Conservation (phyloP, 179 eudicot species). For the Silene coronaria region DNA sequence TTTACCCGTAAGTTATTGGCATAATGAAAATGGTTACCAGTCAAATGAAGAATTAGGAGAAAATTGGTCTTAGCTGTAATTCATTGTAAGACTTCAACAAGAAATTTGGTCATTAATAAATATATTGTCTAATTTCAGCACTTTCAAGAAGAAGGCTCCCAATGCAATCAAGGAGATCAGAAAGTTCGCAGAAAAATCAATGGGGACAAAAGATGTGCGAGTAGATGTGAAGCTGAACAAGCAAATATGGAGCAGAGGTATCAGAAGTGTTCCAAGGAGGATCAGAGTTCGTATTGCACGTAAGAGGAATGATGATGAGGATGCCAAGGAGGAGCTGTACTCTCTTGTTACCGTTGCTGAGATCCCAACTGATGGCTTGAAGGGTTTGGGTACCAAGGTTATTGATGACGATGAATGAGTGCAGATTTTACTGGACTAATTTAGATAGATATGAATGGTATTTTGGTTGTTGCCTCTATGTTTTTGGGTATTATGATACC, state of each 20-base stretch:
- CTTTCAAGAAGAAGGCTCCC: conserved; percentile 98
- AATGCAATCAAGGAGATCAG: conserved; percentile 86
- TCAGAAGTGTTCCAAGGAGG: conserved; percentile 82
- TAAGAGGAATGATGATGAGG: conserved; percentile 86
- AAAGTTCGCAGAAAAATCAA: conserved; percentile 69
- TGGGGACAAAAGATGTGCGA: conserved; percentile 82
- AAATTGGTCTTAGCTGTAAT: no score
- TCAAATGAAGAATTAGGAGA: no score
- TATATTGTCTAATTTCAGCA: conserved; percentile 34
- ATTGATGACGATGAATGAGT: conserved; percentile 63
- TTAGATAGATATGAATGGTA: conserved; percentile 16
- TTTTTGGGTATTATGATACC: conserved; percentile 12
- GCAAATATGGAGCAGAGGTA: conserved; percentile 82
- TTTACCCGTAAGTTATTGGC: no score
- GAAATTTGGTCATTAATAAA: no score
- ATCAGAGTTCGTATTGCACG: conserved; percentile 79
- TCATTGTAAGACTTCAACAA: no score
- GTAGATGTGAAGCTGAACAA: conserved; percentile 89
- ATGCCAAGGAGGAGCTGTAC: conserved; percentile 85
- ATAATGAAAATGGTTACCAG: no score
- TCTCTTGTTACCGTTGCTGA: conserved; percentile 85
- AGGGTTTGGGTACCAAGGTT: conserved; percentile 76
- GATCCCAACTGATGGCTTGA: conserved; percentile 62
- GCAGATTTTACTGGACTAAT: neutral
- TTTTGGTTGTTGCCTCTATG: neutral